Conservation (phyloP, 2,329 filamentous ascomycete species). For the Coniosporium tulheliwenetii region DNA sequence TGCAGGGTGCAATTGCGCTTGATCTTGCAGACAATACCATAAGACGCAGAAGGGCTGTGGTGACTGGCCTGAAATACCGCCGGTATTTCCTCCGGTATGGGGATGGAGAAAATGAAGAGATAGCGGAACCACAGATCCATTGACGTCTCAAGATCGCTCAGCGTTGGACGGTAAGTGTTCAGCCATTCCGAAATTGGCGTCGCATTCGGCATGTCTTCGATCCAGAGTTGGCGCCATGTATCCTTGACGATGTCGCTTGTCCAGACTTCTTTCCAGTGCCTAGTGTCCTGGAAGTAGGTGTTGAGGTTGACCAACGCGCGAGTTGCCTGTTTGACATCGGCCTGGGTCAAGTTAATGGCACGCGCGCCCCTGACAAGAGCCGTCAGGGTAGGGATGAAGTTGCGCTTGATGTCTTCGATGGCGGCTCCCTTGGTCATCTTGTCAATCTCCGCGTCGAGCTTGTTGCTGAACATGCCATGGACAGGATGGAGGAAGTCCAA, state of each 20-base stretch:
- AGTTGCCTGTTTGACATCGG: constrained; percentile 24
- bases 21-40: constrained; percentile 46
- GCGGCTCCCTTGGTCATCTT: constrained; percentile 15
- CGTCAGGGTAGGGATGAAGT: constrained; percentile 24
- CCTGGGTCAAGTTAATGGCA: constrained; percentile 19
- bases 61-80: constrained; percentile 49
- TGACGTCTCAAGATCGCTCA: constrained; percentile 28
- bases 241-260: constrained; percentile 29
- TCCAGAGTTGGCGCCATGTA: constrained; percentile 29
- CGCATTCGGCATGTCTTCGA: constrained; percentile 26
- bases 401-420: constrained; percentile 19
- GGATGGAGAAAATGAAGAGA: constrained; percentile 41
- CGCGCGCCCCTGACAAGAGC: constrained; percentile 23
- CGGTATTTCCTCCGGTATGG: constrained; percentile 39
- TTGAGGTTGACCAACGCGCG: constrained; percentile 26
- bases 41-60: constrained; percentile 44
- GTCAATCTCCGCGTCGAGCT: constrained; percentile 22
- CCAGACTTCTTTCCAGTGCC: constrained; percentile 32
- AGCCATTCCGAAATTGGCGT: constrained; percentile 28
- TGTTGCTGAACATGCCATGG: constrained; percentile 26
- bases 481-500: constrained; percentile 24
- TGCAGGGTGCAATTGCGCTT: constrained; percentile 43
- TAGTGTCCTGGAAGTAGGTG: constrained; percentile 27
- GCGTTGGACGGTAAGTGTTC: constrained; percentile 27
- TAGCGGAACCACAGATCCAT: constrained; percentile 30